These are phyloP conservation scores for Saxophila tyrrhenica DNA, from an alignment of 495 filamentous ascomycete genomes.

Conservation along the genomic window DNA sequence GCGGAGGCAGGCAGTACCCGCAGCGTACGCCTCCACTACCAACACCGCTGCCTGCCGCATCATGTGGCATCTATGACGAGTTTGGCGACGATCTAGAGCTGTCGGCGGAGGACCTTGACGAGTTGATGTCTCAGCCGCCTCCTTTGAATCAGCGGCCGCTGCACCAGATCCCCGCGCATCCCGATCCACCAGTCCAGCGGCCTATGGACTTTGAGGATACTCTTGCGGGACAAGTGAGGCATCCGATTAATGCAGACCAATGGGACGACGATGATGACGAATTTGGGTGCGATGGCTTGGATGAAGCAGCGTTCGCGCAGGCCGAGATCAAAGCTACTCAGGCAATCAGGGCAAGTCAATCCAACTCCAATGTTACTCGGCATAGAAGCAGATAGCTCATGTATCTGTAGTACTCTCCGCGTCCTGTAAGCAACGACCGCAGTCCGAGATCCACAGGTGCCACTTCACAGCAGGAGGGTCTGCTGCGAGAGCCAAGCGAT, in stretches of 20 bases:
- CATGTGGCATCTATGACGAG: conserved; percentile 32
- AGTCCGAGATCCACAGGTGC: conserved; percentile 39
- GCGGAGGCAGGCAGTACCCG: conserved; percentile 3
- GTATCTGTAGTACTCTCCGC: conserved; percentile 9
- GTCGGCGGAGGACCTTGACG: conserved; percentile 22
- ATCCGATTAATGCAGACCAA: background rate
- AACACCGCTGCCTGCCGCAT: conserved; percentile 12
- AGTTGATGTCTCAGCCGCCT: conserved; percentile 10
- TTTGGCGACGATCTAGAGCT: conserved; percentile 42
- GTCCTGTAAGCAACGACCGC: conserved; percentile 9
- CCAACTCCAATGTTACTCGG: conserved; percentile 3
- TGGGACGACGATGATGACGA: conserved; percentile 25
- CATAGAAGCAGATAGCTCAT: conserved; percentile 18
- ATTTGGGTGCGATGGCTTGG: conserved; percentile 43
- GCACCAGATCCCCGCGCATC: conserved; percentile 24
- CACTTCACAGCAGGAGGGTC: conserved; percentile 41
- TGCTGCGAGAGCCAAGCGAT: background rate
- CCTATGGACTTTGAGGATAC: background rate
- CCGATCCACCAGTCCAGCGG: conserved; percentile 4
- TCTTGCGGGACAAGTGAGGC: background rate
- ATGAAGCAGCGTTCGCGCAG: conserved; percentile 48
- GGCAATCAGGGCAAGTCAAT: conserved; percentile 22
- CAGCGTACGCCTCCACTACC: conserved; percentile 5
- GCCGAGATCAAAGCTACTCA: conserved; percentile 44
- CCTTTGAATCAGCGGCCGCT: conserved; percentile 42